A percentile compares a stretch with the other conserved stretches of the same genome.
These are phyloP conservation scores for Populus euphratica DNA, from an alignment of 345 rosid species.

Conservation along the genomic window DNA sequence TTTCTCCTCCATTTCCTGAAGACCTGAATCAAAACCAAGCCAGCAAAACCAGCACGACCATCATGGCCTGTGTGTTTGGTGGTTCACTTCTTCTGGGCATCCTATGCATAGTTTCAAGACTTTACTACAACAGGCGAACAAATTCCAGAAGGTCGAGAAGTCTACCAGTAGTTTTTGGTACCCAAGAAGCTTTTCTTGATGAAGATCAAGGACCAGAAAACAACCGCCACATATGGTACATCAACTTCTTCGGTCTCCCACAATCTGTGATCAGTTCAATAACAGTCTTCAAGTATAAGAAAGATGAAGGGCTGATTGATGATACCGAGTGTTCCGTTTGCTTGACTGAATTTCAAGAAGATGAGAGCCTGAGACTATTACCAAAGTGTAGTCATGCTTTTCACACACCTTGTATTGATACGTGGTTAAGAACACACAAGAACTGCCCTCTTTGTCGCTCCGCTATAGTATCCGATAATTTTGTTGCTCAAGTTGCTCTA, in stretches of 20 bases:
- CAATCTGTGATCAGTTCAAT: conserved; percentile 60
- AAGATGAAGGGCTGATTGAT: conserved; percentile 46
- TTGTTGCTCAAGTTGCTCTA: conserved; percentile 7
- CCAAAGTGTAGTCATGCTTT: conserved; percentile 85
- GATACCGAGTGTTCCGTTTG: conserved; percentile 89
- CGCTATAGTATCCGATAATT: conserved; percentile 33
- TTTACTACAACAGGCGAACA: conserved; percentile 18
- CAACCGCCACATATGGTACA: conserved; percentile 61
- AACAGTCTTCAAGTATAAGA: conserved; percentile 47
- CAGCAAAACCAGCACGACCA: background rate
- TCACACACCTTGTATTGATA: conserved; percentile 71
- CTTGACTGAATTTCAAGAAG: conserved; percentile 64
- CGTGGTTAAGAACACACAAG: conserved; percentile 75
- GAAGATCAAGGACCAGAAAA: conserved; percentile 33
- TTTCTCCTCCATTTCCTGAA: background rate
- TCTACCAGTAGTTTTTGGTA: conserved; percentile 21
- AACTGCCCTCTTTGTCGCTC: conserved; percentile 86
- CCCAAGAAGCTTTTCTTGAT: conserved; percentile 28
- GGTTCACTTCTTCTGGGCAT: conserved; percentile 26
- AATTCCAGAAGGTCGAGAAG: conserved; percentile 16
- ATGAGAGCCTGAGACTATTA: conserved; percentile 57
- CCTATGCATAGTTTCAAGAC: conserved; percentile 5
- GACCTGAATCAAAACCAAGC: background rate
- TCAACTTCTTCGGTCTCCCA: conserved; percentile 55
- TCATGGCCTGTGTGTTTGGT: conserved; percentile 9